Conservation (phyloP, 2,329 filamentous ascomycete species). For the Alternaria dauci region DNA sequence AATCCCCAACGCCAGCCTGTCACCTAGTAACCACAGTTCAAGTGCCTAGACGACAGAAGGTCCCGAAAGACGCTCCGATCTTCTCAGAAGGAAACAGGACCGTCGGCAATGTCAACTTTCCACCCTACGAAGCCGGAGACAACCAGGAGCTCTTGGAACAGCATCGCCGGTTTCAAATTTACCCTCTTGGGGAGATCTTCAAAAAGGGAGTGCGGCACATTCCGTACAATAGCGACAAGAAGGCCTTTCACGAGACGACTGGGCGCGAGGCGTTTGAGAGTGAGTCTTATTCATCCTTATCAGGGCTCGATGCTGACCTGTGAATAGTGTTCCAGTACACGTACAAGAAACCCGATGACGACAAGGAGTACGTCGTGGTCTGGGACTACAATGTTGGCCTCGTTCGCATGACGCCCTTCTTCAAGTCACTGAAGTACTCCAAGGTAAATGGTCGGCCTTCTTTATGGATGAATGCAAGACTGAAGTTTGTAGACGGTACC, state of each 20-base stretch:
- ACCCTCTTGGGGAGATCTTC: slow-evolving; percentile 68
- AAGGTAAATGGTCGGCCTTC: slow-evolving; percentile 69
- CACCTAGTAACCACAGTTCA: slow-evolving; percentile 13
- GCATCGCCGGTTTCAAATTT: slow-evolving; percentile 71
- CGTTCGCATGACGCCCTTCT: slow-evolving; percentile 92
- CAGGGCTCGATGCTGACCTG: slow-evolving; percentile 16
- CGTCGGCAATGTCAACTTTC: slow-evolving; percentile 75
- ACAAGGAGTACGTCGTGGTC: slow-evolving; percentile 78
- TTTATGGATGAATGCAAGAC: slow-evolving; percentile 5
- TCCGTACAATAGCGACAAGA: slow-evolving; percentile 94
- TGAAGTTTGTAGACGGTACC: slow-evolving; percentile 74
- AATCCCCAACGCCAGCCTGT: slow-evolving; percentile 23
- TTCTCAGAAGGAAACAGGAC: slow-evolving; percentile 66
- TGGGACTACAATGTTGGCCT: slow-evolving; percentile 98
- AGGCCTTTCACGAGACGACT: slow-evolving; percentile 85
- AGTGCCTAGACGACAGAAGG: slow-evolving; percentile 59
- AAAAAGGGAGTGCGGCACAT: slow-evolving; percentile 69
- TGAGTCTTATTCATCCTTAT: slow-evolving; percentile 53
- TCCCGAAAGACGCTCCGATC: slow-evolving; percentile 70
- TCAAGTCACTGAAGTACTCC: slow-evolving; percentile 86
- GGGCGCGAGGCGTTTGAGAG: slow-evolving; percentile 89
- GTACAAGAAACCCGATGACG: slow-evolving; percentile 73
- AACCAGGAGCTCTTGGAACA: slow-evolving; percentile 65
- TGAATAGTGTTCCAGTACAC: slow-evolving; percentile 80
- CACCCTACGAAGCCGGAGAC: slow-evolving; percentile 70